Evolutionary conservation across 176 grass and related monocot species (phyloP).

Genomic region (Avena sativa): DNA sequence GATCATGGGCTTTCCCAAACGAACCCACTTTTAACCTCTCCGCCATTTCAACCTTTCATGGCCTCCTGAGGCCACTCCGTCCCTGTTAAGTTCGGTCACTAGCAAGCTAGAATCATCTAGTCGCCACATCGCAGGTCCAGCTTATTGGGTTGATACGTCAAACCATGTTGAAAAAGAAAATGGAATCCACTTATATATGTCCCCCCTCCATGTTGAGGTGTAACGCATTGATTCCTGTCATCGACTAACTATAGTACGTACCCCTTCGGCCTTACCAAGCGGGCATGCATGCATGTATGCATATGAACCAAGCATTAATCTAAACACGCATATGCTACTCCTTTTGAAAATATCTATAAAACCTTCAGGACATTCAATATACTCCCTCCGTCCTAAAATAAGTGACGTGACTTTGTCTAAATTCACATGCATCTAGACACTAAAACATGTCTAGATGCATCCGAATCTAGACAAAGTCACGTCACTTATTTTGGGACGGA

Average conservation of each 20-base stretch:
- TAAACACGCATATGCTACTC: background rate
- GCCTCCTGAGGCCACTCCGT: conserved; percentile 26
- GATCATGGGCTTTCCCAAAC: background rate
- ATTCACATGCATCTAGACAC: no score
- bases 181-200: conserved; percentile 31
- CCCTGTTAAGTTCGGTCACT: conserved; percentile 21
- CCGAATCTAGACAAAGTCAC: no score
- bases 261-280: conserved; percentile 20
- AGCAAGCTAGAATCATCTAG: conserved; percentile 1
- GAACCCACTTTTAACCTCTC: conserved; percentile 18
- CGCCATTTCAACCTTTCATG: conserved; percentile 42
- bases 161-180: conserved; percentile 16
- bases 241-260: conserved; percentile 26
- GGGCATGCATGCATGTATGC: background rate
- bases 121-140: conserved; percentile 31
- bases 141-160: conserved; percentile 27
- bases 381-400: no score
- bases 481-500: no score
- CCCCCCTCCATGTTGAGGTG: conserved; percentile 27
- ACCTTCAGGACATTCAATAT: background rate
- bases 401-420: no score
- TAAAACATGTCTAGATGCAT: no score
- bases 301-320: conserved; percentile 1
- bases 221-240: conserved; percentile 27
- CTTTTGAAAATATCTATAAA: background rate